phyloP scores from a whole-genome alignment of 2,329 filamentous ascomycete species.

The Fusarium sublunatum region DNA sequence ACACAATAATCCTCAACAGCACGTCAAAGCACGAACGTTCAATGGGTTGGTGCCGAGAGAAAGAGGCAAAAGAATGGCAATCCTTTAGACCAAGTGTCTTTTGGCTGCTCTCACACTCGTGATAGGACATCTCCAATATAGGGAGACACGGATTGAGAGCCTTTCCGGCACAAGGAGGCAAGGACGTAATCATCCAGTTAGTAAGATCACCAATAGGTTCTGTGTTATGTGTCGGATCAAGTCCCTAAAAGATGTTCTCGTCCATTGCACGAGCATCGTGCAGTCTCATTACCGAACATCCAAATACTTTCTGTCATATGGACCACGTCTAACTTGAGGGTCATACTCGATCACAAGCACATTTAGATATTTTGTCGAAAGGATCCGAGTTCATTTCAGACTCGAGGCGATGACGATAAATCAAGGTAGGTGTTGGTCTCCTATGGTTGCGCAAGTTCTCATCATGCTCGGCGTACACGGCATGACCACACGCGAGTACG shows the following conservation, averaged over 20 bases:
- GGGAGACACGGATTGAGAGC: not conserved
- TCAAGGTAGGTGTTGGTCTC: not conserved
- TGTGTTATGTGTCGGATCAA: not conserved
- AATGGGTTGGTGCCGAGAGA: not conserved
- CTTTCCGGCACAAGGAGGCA: too few species aligned
- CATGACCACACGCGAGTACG: slow-evolving; percentile 22
- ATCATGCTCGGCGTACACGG: slow-evolving; percentile 23
- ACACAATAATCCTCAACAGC: not conserved
- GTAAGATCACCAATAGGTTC: too few species aligned
- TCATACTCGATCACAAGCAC: not conserved
- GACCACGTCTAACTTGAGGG: too few species aligned
- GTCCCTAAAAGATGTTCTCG: not conserved
- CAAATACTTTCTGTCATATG: not conserved
- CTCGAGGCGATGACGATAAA: not conserved
- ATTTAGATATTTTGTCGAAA: not conserved
- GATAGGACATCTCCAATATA: too few species aligned
- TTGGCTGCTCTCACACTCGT: too few species aligned
- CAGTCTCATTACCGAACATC: not conserved
- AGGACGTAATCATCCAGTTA: too few species aligned
- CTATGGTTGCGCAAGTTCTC: slow-evolving; percentile 15
- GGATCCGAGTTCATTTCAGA: not conserved
- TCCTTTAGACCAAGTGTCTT: too few species aligned
- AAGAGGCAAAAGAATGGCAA: not conserved
- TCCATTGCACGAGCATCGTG: not conserved
- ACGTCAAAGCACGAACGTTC: not conserved